phyloP scores from a whole-genome alignment of 2,329 filamentous ascomycete species.

The Exserohilum turcica region DNA sequence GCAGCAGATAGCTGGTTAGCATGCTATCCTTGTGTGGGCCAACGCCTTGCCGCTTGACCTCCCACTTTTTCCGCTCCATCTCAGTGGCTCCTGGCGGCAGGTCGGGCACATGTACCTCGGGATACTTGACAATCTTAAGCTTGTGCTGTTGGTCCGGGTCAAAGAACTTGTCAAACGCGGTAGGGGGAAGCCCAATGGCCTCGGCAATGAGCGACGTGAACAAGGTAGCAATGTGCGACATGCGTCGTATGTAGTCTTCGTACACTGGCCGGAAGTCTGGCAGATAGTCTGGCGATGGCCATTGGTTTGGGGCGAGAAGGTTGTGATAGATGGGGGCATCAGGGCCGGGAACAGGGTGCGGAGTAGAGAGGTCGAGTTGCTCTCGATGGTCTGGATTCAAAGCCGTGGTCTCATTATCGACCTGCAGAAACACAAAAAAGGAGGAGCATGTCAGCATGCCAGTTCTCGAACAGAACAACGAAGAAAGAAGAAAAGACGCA shows the following conservation, averaged over 20 bases:
- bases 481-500: neutral
- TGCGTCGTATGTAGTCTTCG: conserved; percentile 74
- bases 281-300: conserved; percentile 68
- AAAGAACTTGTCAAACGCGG: conserved; percentile 80
- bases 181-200: conserved; percentile 71
- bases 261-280: conserved; percentile 72
- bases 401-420: conserved; percentile 69
- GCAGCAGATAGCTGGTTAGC: conserved; percentile 80
- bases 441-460: conserved; percentile 22
- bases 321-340: conserved; percentile 73
- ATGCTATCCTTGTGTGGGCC: conserved; percentile 86
- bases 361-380: conserved; percentile 84
- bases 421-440: conserved; percentile 30
- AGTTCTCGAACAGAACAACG: conserved; percentile 3
- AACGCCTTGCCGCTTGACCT: conserved; percentile 65
- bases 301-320: conserved; percentile 77
- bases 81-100: conserved; percentile 34
- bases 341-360: conserved; percentile 68
- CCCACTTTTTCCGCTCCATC: conserved; percentile 51
- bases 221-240: conserved; percentile 72
- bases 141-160: conserved; percentile 77
- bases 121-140: conserved; percentile 87
- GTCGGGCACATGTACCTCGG: conserved; percentile 59
- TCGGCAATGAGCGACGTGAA: conserved; percentile 85
- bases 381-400: conserved; percentile 79